Base-by-base conservation (phyloP, 106 monocot species). In the Cymbidium sinense region DNA sequence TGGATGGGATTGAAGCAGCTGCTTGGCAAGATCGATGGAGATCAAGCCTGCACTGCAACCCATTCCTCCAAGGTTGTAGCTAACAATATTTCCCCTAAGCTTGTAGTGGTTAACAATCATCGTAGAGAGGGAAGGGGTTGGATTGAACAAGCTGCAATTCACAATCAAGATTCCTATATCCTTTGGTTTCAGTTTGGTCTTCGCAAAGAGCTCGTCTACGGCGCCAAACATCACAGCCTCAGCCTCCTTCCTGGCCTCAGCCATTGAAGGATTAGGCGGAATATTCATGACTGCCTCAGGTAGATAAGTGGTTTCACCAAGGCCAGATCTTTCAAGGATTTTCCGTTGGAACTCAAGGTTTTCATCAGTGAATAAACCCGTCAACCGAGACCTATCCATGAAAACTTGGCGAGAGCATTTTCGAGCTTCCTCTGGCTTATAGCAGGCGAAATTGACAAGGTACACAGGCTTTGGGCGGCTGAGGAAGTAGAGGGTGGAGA, bases 71-170 rank as follows among this genome's bases (percentile, higher is more conserved):
- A 78, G 78, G 35, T 78, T 78, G 31, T 78, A 78, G 78, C 78
- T 78, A 17, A 70, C 28, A 78, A 78, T 78, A 39, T 70, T 78
- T 18, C 78, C 78, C 69, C 78, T 69, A 15, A 78, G 78, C 29
- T 70, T 78, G 70, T 78, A 78, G 65, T 78, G 78, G 31, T 78
- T 78, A 41, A 78, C 78, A 33, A 78, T 78, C 70, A 70, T 78
- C 0, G 69, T 70, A 20, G 69, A 69, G 27, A 78, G 78, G 69
- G 78, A 78, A 30, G 78, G 78, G 44, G 78, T 78, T 10, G 78
- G 78, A 23, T 70, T 78, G 78, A 78, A 78, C 50, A 78, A 50
- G 78, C 78, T 78, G 18, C 78, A 78, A 28, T 78, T 78, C 20
- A 78, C 78, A 50, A 78, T 39, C 30, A 78, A 19, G 27, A 78